Evolutionary conservation across 2,329 filamentous ascomycete genomes (phyloP).

Genomic region (Celoporthe dispersa): DNA sequence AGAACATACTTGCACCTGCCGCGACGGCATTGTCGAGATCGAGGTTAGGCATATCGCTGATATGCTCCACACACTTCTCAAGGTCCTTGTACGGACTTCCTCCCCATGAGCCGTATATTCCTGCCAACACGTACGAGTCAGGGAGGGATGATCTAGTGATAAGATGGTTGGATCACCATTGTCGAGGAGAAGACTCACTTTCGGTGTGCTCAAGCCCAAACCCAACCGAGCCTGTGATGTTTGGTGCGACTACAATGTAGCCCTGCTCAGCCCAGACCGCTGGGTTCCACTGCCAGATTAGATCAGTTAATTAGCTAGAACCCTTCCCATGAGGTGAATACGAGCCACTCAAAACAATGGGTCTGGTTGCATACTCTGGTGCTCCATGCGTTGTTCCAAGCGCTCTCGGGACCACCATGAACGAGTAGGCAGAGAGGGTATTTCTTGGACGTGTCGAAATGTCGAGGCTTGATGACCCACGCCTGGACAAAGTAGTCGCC

Average conservation of each 20-base stretch:
- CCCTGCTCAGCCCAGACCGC: constrained; percentile 64
- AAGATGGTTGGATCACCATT: constrained; percentile 31
- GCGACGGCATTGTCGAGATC: constrained; percentile 58
- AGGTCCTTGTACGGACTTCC: constrained; percentile 60
- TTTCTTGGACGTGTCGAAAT: constrained; percentile 42
- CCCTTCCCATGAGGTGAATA: background rate
- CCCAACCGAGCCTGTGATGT: constrained; percentile 61
- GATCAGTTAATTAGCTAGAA: background rate
- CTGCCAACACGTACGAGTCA: constrained; percentile 33
- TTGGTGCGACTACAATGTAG: constrained; percentile 63
- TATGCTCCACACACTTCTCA: constrained; percentile 55
- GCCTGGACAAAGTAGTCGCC: constrained; percentile 44
- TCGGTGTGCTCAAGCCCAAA: constrained; percentile 51
- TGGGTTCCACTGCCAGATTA: constrained; percentile 51
- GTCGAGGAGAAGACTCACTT: constrained; percentile 18
- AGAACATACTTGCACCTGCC: constrained; percentile 47
- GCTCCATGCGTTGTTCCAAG: constrained; percentile 59
- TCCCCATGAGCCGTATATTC: constrained; percentile 57
- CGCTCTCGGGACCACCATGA: constrained; percentile 47
- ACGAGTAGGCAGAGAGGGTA: constrained; percentile 45
- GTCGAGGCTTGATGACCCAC: constrained; percentile 45
- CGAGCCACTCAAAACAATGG: background rate
- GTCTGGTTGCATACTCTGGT: constrained; percentile 40
- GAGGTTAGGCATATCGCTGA: constrained; percentile 56
- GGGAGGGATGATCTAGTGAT: background rate